Evolutionary conservation across 2,329 filamentous ascomycete species (phyloP), one percentile per base, ranked within the genome.

Genomic region (Botryosphaeria dothidea): DNA sequence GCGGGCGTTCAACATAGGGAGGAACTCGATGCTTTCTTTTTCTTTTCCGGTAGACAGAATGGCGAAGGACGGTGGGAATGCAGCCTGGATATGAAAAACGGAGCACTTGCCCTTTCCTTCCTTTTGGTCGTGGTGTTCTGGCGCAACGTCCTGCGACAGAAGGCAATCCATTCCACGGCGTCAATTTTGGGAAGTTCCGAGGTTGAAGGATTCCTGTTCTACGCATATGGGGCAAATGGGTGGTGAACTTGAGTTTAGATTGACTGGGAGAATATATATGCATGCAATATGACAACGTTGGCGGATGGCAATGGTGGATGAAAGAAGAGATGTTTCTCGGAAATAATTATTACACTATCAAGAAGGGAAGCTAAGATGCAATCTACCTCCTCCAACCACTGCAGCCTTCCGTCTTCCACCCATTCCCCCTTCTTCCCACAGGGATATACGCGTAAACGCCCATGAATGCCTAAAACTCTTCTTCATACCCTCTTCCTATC

Each of bases 401-500:
- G 4, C 2, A 27, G 2, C 38, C 19, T 15, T n/a, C 17, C 49
- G 2, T 21, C 25, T n/a, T 3, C 8, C 6, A 41, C 8, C n/a
- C 41, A 15, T n/a, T 43, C 36, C 3, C 5, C 23, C 7, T 15
- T 17, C 19, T 17, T 17, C 52, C 13, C 4, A 15, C 17, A 13
- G 46, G 56, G 56, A 60, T 60, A 60, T 60, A 25, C 27, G 9
- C 41, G 13, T 27, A 23, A 60, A 60, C 56, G 56, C 41, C 56
- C 56, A 48, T 46, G 27, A 60, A 60, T 60, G 56, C 56, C 36
- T 9, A 21, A 21, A 52, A 21, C 17, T 4, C 45, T 27, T 11
- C 13, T 15, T 11, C 1, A 38, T 9, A 2, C 7, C 15, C 19
- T 17, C 9, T 9, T 11, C 21, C 27, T n/a, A 19, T 27, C 23